Conservation (phyloP, 225 moss, liverwort and hornwort species). For the Physcomitrellopsis africana region DNA sequence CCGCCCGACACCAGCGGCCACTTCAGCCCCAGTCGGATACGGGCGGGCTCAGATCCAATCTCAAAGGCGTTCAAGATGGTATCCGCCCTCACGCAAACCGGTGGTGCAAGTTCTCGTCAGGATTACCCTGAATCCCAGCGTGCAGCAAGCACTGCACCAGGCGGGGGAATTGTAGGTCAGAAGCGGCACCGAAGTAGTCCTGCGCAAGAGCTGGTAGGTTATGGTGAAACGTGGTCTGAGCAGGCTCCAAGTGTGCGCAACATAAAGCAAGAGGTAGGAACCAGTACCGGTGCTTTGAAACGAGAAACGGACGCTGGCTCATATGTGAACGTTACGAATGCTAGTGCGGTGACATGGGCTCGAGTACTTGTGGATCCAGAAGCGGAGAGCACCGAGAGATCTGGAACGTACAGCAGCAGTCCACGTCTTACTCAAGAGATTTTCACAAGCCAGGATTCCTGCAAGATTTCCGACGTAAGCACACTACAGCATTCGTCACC, state of each 20-base stretch:
- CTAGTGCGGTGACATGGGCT: constrained; percentile 33
- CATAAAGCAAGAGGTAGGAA: constrained; percentile 19
- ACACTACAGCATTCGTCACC: constrained; percentile 22
- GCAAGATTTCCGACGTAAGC: constrained; percentile 16
- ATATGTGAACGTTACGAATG: constrained; percentile 20
- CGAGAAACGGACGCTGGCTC: constrained; percentile 33
- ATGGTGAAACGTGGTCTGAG: constrained; percentile 14
- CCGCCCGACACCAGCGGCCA: constrained; percentile 29
- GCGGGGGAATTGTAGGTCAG: constrained; percentile 21
- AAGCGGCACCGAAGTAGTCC: constrained; percentile 36
- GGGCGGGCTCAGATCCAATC: background rate
- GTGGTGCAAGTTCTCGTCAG: constrained; percentile 6
- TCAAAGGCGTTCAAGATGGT: constrained; percentile 18
- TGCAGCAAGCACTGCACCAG: background rate
- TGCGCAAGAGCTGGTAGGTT: constrained; percentile 12
- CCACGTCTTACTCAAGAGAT: constrained; percentile 28
- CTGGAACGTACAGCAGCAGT: constrained; percentile 26
- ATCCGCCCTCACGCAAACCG: constrained; percentile 19
- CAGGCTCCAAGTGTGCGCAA: constrained; percentile 11
- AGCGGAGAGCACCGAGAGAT: constrained; percentile 27
- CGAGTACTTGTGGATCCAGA: constrained; percentile 24
- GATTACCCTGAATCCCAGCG: background rate
- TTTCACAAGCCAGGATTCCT: constrained; percentile 35
- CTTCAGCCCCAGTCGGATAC: constrained; percentile 28
- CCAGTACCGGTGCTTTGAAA: background rate